phyloP scores from a whole-genome alignment of 371 early-diverging fungal species.

The Parasitella parasitica region DNA sequence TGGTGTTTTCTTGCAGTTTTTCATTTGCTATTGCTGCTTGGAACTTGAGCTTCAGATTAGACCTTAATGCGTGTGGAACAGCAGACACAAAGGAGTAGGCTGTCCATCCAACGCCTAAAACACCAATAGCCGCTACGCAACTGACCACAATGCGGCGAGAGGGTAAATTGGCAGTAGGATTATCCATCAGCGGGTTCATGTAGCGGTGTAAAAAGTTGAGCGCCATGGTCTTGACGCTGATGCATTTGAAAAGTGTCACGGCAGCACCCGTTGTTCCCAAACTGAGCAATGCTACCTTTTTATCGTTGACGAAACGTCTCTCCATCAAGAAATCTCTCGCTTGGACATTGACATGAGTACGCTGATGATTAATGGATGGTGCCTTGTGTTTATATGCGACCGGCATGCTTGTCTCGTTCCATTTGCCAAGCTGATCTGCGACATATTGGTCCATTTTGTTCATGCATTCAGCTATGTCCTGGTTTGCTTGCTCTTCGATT shows the following conservation, averaged over 20 bases:
- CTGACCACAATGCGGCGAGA: background rate
- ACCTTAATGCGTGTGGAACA: background rate
- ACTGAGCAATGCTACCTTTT: background rate
- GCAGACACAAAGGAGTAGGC: conserved; percentile 3
- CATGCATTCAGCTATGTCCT: conserved; percentile 55
- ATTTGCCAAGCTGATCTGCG: background rate
- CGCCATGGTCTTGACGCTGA: background rate
- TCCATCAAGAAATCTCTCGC: conserved; percentile 1
- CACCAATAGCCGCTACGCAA: background rate
- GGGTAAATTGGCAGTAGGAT: background rate
- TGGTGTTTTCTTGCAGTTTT: background rate
- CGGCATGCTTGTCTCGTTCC: background rate
- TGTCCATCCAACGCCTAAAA: background rate
- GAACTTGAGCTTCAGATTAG: conserved; percentile 7
- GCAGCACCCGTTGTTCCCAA: background rate
- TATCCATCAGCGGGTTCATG: background rate
- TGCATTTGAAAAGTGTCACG: background rate
- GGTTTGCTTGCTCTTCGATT: conserved; percentile 67
- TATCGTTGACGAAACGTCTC: conserved; percentile 1
- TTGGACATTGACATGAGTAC: conserved; percentile 2
- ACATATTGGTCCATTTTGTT: background rate
- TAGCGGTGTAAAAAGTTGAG: background rate
- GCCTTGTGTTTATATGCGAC: background rate
- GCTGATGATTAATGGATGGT: background rate
- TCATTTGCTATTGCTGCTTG: background rate